Percentiles rank a stretch among this genome's conserved stretches.
Conservation (phyloP, 2,329 filamentous ascomycete genomes). For the Zalaria sp. region DNA sequence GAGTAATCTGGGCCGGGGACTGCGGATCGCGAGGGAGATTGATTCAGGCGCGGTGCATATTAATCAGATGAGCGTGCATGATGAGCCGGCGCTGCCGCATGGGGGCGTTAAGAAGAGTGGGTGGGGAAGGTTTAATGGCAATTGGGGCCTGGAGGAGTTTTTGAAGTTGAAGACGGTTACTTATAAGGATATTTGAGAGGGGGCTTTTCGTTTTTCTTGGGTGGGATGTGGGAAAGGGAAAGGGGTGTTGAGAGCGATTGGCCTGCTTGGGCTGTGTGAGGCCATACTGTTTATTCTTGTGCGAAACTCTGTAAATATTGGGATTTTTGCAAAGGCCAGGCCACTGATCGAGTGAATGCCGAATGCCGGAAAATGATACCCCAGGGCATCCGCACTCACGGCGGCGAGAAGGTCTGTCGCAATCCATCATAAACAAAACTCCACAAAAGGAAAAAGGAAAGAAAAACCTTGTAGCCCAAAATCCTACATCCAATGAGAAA, state of each 20-base stretch:
- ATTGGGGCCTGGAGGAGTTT: conserved; percentile 33
- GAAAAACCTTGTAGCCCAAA: not conserved
- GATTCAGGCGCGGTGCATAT: conserved; percentile 46
- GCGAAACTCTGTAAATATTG: too few species aligned
- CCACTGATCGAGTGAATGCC: too few species aligned
- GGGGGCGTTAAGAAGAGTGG: conserved; percentile 36
- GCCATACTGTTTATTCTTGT: too few species aligned
- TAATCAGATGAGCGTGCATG: conserved; percentile 31
- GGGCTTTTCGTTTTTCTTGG: not conserved
- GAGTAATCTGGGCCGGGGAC: conserved; percentile 38
- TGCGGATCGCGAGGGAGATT: conserved; percentile 26
- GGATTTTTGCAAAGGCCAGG: too few species aligned
- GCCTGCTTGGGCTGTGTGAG: too few species aligned
- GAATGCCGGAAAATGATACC: too few species aligned
- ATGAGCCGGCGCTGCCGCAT: conserved; percentile 33
- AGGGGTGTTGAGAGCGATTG: too few species aligned
- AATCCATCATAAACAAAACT: too few species aligned
- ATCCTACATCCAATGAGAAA: not conserved
- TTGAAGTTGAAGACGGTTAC: conserved; percentile 21
- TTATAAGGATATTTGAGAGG: conserved; percentile 10
- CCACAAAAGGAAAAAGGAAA: not conserved
- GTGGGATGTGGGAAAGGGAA: not conserved
- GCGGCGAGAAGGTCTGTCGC: too few species aligned
- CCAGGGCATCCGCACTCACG: too few species aligned
- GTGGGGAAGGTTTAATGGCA: conserved; percentile 32